phyloP scores from a whole-genome alignment of 2,329 filamentous ascomycete species.

The Ramichloridium luteum region DNA sequence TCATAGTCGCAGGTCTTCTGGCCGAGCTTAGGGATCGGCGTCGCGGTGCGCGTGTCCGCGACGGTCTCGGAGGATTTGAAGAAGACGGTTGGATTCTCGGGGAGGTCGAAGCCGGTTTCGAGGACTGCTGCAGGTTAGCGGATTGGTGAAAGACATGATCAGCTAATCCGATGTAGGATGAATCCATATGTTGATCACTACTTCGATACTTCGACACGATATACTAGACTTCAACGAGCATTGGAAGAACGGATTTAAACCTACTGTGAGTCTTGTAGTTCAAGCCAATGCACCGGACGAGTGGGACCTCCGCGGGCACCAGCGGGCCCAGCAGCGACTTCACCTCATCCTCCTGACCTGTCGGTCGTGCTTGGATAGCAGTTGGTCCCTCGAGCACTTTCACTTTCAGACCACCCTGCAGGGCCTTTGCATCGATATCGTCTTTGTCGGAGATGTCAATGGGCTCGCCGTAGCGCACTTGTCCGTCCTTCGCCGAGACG shows the following conservation, averaged over 20 bases:
- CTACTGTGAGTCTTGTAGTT: slow-evolving; percentile 46
- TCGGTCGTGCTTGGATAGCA: slow-evolving; percentile 36
- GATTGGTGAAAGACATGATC: too few species aligned
- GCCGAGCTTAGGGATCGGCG: slow-evolving; percentile 53
- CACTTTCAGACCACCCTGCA: slow-evolving; percentile 37
- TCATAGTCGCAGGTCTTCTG: slow-evolving; percentile 66
- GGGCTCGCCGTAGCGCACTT: slow-evolving; percentile 61
- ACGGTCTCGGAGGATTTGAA: slow-evolving; percentile 59
- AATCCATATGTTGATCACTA: slow-evolving; percentile 1
- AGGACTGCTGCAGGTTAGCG: slow-evolving; percentile 16
- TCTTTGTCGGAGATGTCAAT: slow-evolving; percentile 32
- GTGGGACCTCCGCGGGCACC: slow-evolving; percentile 39
- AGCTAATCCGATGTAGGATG: too few species aligned
- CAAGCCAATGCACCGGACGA: slow-evolving; percentile 46
- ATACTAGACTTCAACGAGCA: too few species aligned
- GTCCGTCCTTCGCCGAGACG: slow-evolving; percentile 53
- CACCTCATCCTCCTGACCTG: slow-evolving; percentile 43
- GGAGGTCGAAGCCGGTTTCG: slow-evolving; percentile 51
- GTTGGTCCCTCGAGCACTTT: slow-evolving; percentile 38
- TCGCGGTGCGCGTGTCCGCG: slow-evolving; percentile 50
- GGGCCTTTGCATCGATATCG: slow-evolving; percentile 22
- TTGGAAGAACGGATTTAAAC: too few species aligned
- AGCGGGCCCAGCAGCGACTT: slow-evolving; percentile 44
- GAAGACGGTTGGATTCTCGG: slow-evolving; percentile 61
- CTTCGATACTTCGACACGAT: too few species aligned